phyloP scores from a whole-genome alignment of 306 rosid species.

The Dryas alaskensis region DNA sequence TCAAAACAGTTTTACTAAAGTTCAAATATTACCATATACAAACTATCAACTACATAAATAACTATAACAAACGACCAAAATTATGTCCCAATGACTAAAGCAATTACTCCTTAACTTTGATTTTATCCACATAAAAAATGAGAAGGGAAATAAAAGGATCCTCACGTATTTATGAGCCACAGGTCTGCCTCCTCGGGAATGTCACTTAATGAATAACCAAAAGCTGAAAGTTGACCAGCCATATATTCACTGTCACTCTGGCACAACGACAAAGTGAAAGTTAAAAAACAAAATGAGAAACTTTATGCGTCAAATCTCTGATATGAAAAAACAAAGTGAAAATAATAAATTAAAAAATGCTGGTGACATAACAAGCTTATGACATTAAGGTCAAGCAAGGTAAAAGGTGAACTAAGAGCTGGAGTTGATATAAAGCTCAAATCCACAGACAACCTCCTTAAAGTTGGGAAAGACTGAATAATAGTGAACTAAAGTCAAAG shows the following conservation, averaged over 20 bases:
- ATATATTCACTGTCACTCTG: constrained; percentile 98
- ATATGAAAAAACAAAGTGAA: neutral
- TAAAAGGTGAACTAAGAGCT: neutral
- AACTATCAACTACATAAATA: neutral
- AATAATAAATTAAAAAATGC: neutral
- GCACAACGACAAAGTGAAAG: neutral
- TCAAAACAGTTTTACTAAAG: neutral
- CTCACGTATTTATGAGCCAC: constrained; percentile 96
- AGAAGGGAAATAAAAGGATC: constrained; percentile 19
- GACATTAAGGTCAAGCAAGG: neutral
- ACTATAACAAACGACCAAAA: constrained; percentile 1
- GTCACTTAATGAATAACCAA: constrained; percentile 78
- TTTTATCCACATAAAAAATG: neutral
- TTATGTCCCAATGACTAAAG: neutral
- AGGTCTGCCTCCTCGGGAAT: constrained; percentile 84
- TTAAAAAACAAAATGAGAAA: neutral
- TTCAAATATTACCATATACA: neutral
- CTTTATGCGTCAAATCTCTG: neutral
- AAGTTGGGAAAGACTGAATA: neutral
- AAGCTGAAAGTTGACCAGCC: constrained; percentile 97
- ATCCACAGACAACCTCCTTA: neutral
- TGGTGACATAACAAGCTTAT: neutral
- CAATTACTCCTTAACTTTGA: neutral
- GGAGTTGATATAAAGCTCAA: neutral
- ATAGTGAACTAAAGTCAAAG: neutral